phyloP scores from a whole-genome alignment of 495 filamentous ascomycete species.

The Penicillium egyptiacum region DNA sequence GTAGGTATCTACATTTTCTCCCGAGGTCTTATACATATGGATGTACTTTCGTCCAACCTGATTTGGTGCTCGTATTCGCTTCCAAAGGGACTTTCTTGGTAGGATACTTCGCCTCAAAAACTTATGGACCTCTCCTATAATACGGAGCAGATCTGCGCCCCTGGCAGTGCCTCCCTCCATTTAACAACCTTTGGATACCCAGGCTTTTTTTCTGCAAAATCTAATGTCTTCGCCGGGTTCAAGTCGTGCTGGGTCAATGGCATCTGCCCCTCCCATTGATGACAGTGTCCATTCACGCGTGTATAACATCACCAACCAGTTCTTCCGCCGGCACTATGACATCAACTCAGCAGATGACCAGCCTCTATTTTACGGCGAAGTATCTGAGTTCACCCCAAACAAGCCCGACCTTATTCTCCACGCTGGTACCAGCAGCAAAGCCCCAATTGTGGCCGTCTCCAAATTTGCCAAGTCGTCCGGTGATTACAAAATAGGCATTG shows the following conservation, averaged over 20 bases:
- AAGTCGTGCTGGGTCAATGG: slow-evolving; percentile 11
- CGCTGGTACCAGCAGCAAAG: slow-evolving; percentile 16
- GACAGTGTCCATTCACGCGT: slow-evolving; percentile 8
- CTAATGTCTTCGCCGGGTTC: slow-evolving; percentile 13
- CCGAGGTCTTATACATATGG: neutral
- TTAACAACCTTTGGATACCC: neutral
- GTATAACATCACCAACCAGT: slow-evolving; percentile 14
- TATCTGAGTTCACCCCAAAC: slow-evolving; percentile 18
- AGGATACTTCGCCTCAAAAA: slow-evolving; percentile 7
- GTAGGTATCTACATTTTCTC: neutral
- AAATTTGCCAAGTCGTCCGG: slow-evolving; percentile 24
- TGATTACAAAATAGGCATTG: slow-evolving; percentile 23
- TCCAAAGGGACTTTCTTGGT: neutral
- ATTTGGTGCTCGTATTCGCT: slow-evolving; percentile 3
- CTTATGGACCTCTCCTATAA: neutral
- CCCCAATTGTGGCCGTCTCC: slow-evolving; percentile 23
- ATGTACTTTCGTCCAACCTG: neutral
- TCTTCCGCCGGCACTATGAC: slow-evolving; percentile 21
- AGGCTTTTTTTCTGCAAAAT: neutral
- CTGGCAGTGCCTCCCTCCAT: neutral
- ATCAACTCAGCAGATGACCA: slow-evolving; percentile 18
- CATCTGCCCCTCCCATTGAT: slow-evolving; percentile 7
- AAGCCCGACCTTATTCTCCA: slow-evolving; percentile 27
- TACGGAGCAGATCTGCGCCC: neutral
- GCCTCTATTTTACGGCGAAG: slow-evolving; percentile 14